Evolutionary conservation across 495 filamentous ascomycete species (phyloP).

Genomic region (Penicillium parvum): DNA sequence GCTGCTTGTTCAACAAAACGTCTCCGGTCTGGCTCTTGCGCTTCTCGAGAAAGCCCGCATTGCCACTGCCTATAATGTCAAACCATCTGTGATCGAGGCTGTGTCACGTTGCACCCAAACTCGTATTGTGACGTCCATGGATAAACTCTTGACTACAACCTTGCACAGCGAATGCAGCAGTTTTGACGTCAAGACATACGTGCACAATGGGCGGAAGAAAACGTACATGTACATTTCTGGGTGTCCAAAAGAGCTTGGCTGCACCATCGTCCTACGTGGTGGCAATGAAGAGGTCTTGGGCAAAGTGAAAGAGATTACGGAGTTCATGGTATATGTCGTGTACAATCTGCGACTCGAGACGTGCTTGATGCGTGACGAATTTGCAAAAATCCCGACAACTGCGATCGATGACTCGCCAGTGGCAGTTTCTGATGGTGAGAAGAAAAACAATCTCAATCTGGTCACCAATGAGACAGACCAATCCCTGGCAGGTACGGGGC

Average conservation of each 20-base stretch:
- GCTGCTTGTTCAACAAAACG: constrained; percentile 81
- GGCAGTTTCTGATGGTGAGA: constrained; percentile 2
- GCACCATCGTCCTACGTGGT: constrained; percentile 91
- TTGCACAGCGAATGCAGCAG: constrained; percentile 73
- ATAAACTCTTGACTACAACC: constrained; percentile 83
- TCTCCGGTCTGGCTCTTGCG: constrained; percentile 84
- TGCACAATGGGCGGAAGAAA: constrained; percentile 76
- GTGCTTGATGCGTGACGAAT: constrained; percentile 92
- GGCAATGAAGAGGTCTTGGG: constrained; percentile 63
- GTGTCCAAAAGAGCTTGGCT: constrained; percentile 87
- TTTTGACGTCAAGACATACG: constrained; percentile 93
- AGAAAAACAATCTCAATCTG: neutral
- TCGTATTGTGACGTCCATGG: constrained; percentile 88
- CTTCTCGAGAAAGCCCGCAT: constrained; percentile 84
- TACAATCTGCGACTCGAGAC: constrained; percentile 97
- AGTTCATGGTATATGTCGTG: constrained; percentile 98
- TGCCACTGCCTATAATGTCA: constrained; percentile 92
- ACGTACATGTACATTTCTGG: constrained; percentile 95
- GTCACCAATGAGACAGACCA: constrained; percentile 2
- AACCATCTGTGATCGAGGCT: constrained; percentile 89
- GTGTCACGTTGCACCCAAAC: constrained; percentile 89
- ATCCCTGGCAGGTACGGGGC: no score
- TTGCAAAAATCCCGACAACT: constrained; percentile 75
- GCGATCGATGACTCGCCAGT: constrained; percentile 33
- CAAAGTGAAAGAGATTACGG: constrained; percentile 88